Conservation (phyloP, 352 stramenopile genomes). For the Bremia lactucae region DNA sequence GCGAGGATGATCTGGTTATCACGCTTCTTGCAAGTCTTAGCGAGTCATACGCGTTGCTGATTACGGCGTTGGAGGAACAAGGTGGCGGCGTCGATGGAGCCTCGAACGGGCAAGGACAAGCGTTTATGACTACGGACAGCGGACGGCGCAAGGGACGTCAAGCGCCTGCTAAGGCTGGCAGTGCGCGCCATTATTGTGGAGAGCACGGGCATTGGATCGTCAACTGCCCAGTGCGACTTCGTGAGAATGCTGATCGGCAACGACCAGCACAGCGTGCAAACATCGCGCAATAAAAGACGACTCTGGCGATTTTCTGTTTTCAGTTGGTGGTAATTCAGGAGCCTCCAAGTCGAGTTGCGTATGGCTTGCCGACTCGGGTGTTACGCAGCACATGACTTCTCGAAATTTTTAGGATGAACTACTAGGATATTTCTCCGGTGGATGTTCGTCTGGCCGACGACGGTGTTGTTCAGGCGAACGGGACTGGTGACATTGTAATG, state of each 20-base stretch:
- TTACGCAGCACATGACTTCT: conserved; percentile 16
- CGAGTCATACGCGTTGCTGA: conserved; percentile 19
- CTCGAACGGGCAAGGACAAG: neutral
- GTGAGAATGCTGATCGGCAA: neutral
- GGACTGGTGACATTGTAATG: conserved; percentile 14
- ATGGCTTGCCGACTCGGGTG: conserved; percentile 19
- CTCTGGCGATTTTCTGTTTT: conserved; percentile 5
- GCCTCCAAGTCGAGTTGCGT: conserved; percentile 2
- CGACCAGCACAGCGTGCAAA: conserved; percentile 2
- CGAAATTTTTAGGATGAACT: conserved; percentile 11
- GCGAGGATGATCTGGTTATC: conserved; percentile 11
- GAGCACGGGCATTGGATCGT: conserved; percentile 6
- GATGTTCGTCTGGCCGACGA: conserved; percentile 14
- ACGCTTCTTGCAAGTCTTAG: conserved; percentile 12
- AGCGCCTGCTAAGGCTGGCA: neutral
- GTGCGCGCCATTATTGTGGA: conserved; percentile 3
- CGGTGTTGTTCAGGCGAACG: conserved; percentile 6
- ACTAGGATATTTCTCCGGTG: conserved; percentile 8
- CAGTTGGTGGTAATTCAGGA: conserved; percentile 1
- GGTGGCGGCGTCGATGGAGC: conserved; percentile 1
- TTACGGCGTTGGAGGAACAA: conserved; percentile 16
- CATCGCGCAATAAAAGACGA: conserved; percentile 1
- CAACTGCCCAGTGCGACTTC: neutral
- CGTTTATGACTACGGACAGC: conserved; percentile 3
- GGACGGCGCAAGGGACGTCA: neutral